Evolutionary conservation across 495 filamentous ascomycete species (phyloP).

Genomic region (Hypoxylon trugodes): DNA sequence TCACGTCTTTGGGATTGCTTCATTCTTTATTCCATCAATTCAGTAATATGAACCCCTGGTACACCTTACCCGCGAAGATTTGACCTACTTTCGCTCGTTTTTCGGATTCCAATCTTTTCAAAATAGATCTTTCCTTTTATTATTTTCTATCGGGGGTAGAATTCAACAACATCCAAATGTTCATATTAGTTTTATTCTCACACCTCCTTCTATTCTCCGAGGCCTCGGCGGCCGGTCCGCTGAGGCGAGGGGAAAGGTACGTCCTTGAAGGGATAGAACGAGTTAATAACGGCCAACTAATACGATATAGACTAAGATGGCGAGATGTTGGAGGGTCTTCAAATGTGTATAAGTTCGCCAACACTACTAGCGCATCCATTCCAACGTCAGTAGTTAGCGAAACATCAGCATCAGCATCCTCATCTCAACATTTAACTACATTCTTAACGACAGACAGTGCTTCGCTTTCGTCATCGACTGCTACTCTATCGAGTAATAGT

Average conservation of each 20-base stretch:
- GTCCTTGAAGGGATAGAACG: slow-evolving; percentile 7
- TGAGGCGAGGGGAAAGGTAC: slow-evolving; percentile 42
- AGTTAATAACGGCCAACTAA: slow-evolving; percentile 26
- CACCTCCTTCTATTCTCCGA: slow-evolving; percentile 43
- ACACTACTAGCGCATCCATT: slow-evolving; percentile 24
- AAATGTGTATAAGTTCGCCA: slow-evolving; percentile 32
- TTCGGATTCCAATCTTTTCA: slow-evolving; percentile 20
- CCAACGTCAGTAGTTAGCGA: slow-evolving; percentile 11
- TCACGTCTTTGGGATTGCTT: slow-evolving; percentile 19
- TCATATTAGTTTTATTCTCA: slow-evolving; percentile 40
- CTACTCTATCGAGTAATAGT: slow-evolving; percentile 10
- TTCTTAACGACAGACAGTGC: slow-evolving; percentile 2
- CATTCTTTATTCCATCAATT: slow-evolving; percentile 36
- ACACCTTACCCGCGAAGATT: slow-evolving; percentile 17
- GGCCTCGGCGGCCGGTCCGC: slow-evolving; percentile 44
- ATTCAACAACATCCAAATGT: slow-evolving; percentile 29
- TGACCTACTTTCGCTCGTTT: slow-evolving; percentile 22
- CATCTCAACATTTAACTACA: slow-evolving; percentile 12
- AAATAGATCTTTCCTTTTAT: slow-evolving; percentile 1
- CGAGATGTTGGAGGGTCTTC: slow-evolving; percentile 18
- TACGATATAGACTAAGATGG: slow-evolving; percentile 26
- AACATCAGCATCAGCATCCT: slow-evolving; percentile 16
- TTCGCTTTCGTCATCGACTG: slow-evolving; percentile 8
- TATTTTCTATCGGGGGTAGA: slow-evolving; percentile 17
- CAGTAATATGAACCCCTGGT: slow-evolving; percentile 40